phyloP scores from a whole-genome alignment of 2,329 filamentous ascomycete species.

The Beauveria sp. region DNA sequence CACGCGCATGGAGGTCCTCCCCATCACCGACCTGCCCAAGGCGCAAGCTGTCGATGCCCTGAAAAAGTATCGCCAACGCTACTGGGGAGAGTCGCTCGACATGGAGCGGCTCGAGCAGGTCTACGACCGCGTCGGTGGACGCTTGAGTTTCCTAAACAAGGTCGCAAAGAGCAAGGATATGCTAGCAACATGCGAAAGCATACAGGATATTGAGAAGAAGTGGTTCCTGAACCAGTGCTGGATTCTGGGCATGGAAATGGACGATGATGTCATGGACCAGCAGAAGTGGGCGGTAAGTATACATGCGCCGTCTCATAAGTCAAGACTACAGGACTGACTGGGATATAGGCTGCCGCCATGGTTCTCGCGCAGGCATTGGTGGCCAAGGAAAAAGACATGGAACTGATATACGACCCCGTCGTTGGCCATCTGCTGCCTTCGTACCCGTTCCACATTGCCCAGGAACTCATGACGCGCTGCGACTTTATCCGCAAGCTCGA shows the following conservation, averaged over 20 bases:
- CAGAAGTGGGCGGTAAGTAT: conserved; percentile 82
- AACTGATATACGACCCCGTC: conserved; percentile 58
- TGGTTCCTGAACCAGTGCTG: conserved; percentile 73
- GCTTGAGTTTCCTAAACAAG: conserved; percentile 78
- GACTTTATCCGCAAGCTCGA: conserved; percentile 94
- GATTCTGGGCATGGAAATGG: conserved; percentile 67
- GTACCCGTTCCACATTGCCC: conserved; percentile 72
- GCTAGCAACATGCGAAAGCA: conserved; percentile 68
- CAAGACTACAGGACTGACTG: neutral
- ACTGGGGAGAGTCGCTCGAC: conserved; percentile 56
- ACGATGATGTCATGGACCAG: conserved; percentile 97
- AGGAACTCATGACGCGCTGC: conserved; percentile 88
- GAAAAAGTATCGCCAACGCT: conserved; percentile 69
- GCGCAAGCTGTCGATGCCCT: conserved; percentile 69
- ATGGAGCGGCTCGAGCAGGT: conserved; percentile 60
- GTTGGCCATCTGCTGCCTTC: conserved; percentile 70
- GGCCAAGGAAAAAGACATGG: conserved; percentile 63
- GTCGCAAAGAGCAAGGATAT: conserved; percentile 84
- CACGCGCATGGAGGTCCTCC: conserved; percentile 88
- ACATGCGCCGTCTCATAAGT: neutral
- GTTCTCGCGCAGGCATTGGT: conserved; percentile 85
- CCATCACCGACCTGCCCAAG: conserved; percentile 77
- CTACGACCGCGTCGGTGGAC: conserved; percentile 80
- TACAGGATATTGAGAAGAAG: conserved; percentile 62
- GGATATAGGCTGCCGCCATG: conserved; percentile 72